Evolutionary conservation across 352 stramenopile species (phyloP).

Genomic region (Globisporangium barbulae): DNA sequence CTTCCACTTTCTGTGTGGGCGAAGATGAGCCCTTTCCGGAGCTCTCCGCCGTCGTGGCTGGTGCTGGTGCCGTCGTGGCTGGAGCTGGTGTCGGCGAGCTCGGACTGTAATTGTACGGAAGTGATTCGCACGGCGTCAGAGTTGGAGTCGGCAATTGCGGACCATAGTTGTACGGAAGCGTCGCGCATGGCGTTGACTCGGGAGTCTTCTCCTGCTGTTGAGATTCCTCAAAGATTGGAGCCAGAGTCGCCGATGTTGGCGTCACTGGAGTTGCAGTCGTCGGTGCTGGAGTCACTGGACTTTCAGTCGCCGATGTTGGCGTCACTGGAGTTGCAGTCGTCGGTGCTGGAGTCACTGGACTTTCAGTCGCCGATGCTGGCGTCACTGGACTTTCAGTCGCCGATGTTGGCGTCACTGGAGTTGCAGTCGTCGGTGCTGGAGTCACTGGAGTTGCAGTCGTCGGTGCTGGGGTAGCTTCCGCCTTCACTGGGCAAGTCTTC

Average conservation of each 20-base stretch:
- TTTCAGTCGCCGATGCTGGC: neutral
- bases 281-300: neutral
- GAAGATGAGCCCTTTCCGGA: neutral
- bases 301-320: neutral
- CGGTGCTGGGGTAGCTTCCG: neutral
- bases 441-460: slow-evolving; percentile 5
- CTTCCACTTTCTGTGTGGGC: neutral
- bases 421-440: neutral
- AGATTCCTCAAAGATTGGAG: neutral
- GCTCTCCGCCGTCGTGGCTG: neutral
- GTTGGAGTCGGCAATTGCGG: neutral
- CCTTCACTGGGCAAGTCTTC: neutral
- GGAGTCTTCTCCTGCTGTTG: neutral
- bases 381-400: neutral
- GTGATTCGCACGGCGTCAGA: neutral
- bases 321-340: neutral
- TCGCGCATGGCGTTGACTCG: neutral
- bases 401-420: neutral
- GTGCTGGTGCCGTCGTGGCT: neutral
- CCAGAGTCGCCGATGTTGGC: neutral
- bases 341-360: neutral
- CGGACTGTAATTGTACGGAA: neutral
- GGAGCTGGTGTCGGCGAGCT: neutral
- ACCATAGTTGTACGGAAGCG: slow-evolving; percentile 6
- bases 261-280: neutral